Evolutionary conservation across 345 rosid genomes (phyloP), one percentile per base, ranked within the genome.

Genomic region (Eutrema yunnanense): DNA sequence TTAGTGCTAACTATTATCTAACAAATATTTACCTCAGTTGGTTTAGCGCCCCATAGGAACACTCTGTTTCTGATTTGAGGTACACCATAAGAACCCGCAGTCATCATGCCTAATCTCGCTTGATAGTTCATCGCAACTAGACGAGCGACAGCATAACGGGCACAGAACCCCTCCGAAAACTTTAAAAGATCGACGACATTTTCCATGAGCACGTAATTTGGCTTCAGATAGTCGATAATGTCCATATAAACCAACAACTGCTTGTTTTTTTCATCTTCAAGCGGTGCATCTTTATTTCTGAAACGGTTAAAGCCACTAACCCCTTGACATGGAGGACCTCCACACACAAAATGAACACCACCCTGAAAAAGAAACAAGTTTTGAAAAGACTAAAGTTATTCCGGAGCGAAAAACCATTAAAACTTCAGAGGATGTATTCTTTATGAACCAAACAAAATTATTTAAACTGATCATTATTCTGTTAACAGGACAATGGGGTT

Each of bases 181-280:
- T 32, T 83, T 7, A 83, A 43, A 14, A 85, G 74, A 29, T 83
- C 86, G 0, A 83, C 85, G 0, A 83, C 89, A 42, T 85, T 85
- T 49, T 85, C 89, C 89, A 83, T 85, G 9, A 85, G 79, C 6
- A 81, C 82, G 55, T 83, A 83, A 1, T 73, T 81, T 29, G 86
- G 86, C 74, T 80, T 81, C 43, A 85, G 9, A 13, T 47, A 83
- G 12, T 85, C 65, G 0, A 85, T 53, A 8, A 81, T 74, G 51
- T 83, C 62, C 79, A 81, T 64, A 7, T 62, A 79, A 3, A 81
- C 77, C 32, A 77, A 0, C 34, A 83, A 26, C 48, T 83, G 84
- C 22, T 40, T 50, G 36, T 81, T 83, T 16, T 73, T 83, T 0
- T n/a, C 12, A 57, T 76, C 85, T 47, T 76, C 76, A 8, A 82